phyloP scores from a whole-genome alignment of 1,139 yeast species.

The Pichia sp. region DNA sequence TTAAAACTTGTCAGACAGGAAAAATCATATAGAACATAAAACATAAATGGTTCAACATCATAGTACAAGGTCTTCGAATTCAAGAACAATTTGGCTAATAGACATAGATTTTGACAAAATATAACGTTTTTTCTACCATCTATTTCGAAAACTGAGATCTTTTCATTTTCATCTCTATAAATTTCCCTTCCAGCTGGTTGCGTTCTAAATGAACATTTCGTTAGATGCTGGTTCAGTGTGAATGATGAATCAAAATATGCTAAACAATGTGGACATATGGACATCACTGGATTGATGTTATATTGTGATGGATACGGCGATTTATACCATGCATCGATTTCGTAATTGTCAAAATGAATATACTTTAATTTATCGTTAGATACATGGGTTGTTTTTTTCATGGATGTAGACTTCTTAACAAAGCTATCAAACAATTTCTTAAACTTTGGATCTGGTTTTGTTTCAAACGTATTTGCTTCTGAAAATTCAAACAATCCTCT shows the following conservation, averaged over 20 bases:
- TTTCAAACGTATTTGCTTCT: constrained; percentile 59
- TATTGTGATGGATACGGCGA: constrained; percentile 95
- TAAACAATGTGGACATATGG: constrained; percentile 83
- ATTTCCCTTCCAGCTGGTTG: constrained; percentile 99
- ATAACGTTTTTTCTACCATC: constrained; percentile 95
- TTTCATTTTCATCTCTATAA: constrained; percentile 67
- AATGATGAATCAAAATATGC: constrained; percentile 80
- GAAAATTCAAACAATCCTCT: constrained; percentile 59
- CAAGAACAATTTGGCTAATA: constrained; percentile 80
- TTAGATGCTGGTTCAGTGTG: constrained; percentile 83
- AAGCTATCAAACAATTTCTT: constrained; percentile 45
- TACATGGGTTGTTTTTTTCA: constrained; percentile 22
- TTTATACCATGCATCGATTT: constrained; percentile 98
- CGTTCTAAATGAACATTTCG: constrained; percentile 73
- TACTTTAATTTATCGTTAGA: constrained; percentile 29
- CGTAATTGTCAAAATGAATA: constrained; percentile 84
- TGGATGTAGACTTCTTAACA: constrained; percentile 31
- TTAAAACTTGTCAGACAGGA: constrained; percentile 96
- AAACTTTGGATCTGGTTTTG: constrained; percentile 57
- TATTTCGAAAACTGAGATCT: constrained; percentile 86
- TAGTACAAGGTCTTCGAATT: constrained; percentile 96
- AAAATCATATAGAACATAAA: constrained; percentile 65
- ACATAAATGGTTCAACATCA: constrained; percentile 96
- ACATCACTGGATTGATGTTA: constrained; percentile 79
- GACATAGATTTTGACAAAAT: constrained; percentile 94